Base-by-base conservation (phyloP, 1,284 basidiomycete species). In the Apiotrichum montevideense region DNA sequence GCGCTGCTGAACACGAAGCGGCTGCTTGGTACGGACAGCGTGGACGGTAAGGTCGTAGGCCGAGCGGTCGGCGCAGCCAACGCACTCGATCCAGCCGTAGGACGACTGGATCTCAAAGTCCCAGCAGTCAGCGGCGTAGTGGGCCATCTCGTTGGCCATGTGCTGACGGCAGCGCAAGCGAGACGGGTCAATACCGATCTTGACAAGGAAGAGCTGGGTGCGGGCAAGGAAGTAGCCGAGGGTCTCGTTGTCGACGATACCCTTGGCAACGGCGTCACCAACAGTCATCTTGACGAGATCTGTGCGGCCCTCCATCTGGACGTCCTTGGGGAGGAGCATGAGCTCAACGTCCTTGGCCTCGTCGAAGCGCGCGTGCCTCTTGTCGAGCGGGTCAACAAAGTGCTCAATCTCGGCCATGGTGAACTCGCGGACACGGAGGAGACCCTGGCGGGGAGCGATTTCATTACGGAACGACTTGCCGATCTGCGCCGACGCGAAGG, bases 351-450 rank as follows among this genome's bases (percentile, higher is more conserved):
- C 83, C 62, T 85, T 84, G 63, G 90, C 85, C 67, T 95, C 90
- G 58, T 74, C 73, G 81, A 98, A 99, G 39, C 86, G 84, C 32
- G 83, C 80, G 78, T 98, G 96, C 29, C 77, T 79, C 80, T 98
- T 99, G 80, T 97, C 87, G 54, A 84, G 82, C 6, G 95, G 96
- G 79, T 98, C 95, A 66, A 98, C 95, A 69, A 82, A 99, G 80
- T 99, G 95, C 79, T 99, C 96, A 75, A 99, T 97, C 80, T 98
- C 96, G 54, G 93, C 96, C 95, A 99, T 97, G 40, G 90, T 96
- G 79, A 98, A 99, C 76, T 99, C 96, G 64, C 95, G 88, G 44
- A 98, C 96, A 64, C 96, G 92, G 52, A 99, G 82, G 48, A 99
- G 82, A 58, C 95, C 96, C 54, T 94, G 91, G 57, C 91, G 87